Conservation (phyloP, 108 stramenopile genomes). For the Fragilariopsis cylindrus region DNA sequence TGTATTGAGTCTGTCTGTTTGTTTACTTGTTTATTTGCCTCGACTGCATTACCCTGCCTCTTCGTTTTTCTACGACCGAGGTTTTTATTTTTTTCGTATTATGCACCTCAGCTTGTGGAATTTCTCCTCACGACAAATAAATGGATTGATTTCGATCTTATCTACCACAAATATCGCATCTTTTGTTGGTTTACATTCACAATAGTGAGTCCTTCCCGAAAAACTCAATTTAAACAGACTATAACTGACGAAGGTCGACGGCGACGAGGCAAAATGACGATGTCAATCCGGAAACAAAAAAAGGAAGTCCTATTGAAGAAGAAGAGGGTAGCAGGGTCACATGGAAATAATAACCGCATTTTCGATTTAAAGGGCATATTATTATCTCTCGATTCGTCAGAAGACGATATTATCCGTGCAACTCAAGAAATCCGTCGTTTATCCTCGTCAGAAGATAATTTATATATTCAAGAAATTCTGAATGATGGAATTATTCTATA, state of each 20-base stretch:
- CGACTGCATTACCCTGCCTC: too few relatives aligned
- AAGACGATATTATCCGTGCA: constrained; percentile 48
- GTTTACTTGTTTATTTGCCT: too few relatives aligned
- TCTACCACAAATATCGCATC: too few relatives aligned
- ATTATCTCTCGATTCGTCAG: constrained; percentile 32
- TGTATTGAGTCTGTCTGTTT: too few relatives aligned
- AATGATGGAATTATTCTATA: constrained; percentile 60
- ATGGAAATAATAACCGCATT: constrained; percentile 20
- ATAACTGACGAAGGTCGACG: constrained; percentile 71
- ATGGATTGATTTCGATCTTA: too few relatives aligned
- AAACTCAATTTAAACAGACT: constrained; percentile 87
- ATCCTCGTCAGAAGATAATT: constrained; percentile 70
- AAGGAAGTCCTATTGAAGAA: constrained; percentile 67
- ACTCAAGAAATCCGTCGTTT: constrained; percentile 73
- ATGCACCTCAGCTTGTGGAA: too few relatives aligned
- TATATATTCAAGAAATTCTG: constrained; percentile 81
- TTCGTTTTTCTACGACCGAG: too few relatives aligned
- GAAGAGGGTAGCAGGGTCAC: constrained; percentile 33
- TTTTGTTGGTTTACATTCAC: too few relatives aligned
- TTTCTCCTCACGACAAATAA: too few relatives aligned
- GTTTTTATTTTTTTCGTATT: too few relatives aligned
- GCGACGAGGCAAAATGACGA: constrained; percentile 65
- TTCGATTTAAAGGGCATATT: constrained; percentile 34
- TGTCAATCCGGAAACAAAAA: constrained; percentile 73
- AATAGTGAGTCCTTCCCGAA: constrained; percentile 33